Percentiles rank a stretch among this genome's conserved stretches.
Conservation (phyloP, 176 grass and related monocot species). For the Eleusine coracana region DNA sequence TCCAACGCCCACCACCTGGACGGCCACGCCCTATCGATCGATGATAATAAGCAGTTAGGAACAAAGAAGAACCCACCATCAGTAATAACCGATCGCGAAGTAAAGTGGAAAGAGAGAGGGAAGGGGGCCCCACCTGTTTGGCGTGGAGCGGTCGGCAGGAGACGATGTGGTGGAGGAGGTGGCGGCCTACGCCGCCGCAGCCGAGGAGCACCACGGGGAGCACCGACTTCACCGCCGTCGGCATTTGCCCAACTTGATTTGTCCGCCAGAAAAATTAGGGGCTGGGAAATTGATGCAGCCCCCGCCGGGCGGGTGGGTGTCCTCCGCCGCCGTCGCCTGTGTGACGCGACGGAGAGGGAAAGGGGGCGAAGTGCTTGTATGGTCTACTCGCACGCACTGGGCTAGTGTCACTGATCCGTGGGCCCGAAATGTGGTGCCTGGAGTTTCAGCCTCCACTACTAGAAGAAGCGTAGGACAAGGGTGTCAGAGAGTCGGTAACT, state of each 20-base stretch:
- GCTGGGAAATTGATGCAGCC: background rate
- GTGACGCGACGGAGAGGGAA: background rate
- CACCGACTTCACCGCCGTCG: slow-evolving; percentile 31
- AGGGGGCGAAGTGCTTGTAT: background rate
- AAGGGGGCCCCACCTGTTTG: slow-evolving; percentile 42
- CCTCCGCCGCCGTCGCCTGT: background rate
- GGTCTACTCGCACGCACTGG: too few species aligned
- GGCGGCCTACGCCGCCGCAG: slow-evolving; percentile 82
- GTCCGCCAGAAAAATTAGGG: background rate
- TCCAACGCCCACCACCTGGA: slow-evolving; percentile 73
- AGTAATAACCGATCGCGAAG: background rate
- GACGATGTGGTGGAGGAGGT: slow-evolving; percentile 83
- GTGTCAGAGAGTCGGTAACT: too few species aligned
- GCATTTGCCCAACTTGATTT: slow-evolving; percentile 28
- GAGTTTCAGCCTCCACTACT: too few species aligned
- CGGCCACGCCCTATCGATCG: slow-evolving; percentile 62
- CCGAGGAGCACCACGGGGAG: slow-evolving; percentile 82
- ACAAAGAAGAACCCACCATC: background rate
- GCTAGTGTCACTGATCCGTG: too few species aligned
- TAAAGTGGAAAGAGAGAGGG: background rate
- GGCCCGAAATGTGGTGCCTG: too few species aligned
- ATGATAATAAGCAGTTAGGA: background rate
- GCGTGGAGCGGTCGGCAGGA: slow-evolving; percentile 69
- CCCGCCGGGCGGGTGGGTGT: too few species aligned
- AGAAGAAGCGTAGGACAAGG: too few species aligned